Conservation (phyloP, 257 asterid species). For the Solanum ossicruentum region DNA sequence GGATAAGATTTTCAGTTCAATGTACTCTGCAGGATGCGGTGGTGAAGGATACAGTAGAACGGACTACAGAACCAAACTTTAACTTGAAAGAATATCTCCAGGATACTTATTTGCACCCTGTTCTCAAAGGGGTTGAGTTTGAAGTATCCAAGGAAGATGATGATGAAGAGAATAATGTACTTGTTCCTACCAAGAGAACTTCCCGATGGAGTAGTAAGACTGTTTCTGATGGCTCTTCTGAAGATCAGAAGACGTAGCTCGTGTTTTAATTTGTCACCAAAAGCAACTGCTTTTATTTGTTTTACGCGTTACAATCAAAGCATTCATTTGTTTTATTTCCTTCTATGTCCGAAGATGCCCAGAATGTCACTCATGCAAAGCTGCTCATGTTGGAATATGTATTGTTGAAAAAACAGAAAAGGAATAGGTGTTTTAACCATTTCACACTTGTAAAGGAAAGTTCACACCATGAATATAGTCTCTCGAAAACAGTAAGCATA, state of each 20-base stretch:
- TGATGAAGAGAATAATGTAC: slow-evolving; percentile 19
- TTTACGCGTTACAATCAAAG: background rate
- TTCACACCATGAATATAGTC: background rate
- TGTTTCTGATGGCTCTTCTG: slow-evolving; percentile 9
- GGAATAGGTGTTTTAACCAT: no score
- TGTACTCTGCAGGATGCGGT: slow-evolving; percentile 36
- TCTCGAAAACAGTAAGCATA: background rate
- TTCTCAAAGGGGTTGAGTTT: slow-evolving; percentile 27
- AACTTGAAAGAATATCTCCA: slow-evolving; percentile 29
- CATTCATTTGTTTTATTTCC: background rate
- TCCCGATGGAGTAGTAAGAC: slow-evolving; percentile 8
- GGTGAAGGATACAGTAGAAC: slow-evolving; percentile 57
- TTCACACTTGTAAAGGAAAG: background rate
- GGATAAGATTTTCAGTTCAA: background rate
- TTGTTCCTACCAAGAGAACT: slow-evolving; percentile 25
- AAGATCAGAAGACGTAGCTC: background rate
- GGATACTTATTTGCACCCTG: slow-evolving; percentile 49
- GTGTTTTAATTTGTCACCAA: background rate
- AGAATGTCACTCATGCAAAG: background rate
- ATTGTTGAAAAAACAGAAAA: background rate
- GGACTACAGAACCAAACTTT: slow-evolving; percentile 40
- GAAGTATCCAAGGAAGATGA: slow-evolving; percentile 2
- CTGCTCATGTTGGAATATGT: background rate
- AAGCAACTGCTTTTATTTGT: no score
- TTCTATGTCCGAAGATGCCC: background rate